Base-by-base conservation (phyloP, 495 filamentous ascomycete genomes). In the Neurospora sp. region DNA sequence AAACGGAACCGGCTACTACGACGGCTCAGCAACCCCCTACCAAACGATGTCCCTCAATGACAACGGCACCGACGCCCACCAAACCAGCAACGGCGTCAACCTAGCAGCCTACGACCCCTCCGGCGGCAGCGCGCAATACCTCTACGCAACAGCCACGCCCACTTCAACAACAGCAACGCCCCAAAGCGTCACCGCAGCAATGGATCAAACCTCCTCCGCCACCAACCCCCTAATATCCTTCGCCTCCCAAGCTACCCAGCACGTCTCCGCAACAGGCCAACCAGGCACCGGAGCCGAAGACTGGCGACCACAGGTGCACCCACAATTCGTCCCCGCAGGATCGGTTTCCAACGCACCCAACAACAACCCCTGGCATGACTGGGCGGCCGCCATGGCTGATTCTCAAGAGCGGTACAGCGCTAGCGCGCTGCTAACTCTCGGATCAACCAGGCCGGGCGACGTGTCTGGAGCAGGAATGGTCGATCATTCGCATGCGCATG, bases 341-440 rank as follows among this genome's bases (percentile, higher is more conserved):
- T 74, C 72, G 14, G 20, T 69, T 77, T 14, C 73, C 77, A 75
- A 54, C 75, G 27, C 77, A 75, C 20, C 46, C 14, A 27, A 41
- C 39, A 11, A 46, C 2, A 86, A 85, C 70, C 78, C 83, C 2
- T 86, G 84, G 84, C 81, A 85, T 10, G 83, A 85, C 74, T 86
- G 84, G 84, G 83, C 84, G 8, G 81, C 82, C 0, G 84, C 84
- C 42, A 83, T 86, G 12, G 81, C 82, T 14, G 83, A 84, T 76
- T 85, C 76, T 37, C 84, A 85, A 41, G 84, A 85, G 18, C 78
- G 83, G 37, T 85, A 82, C 75, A 84, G 83, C 69, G 82, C 84
- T 40, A 84, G 76, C 37, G 81, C 83, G 2, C 71, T 85, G 42
- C 78, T 86, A 70, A 84, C 80, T 2, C 76, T 85, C 27, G 83